Base-by-base conservation (phyloP, 192 early-diverging fungal species). In the Backusella mclennaniae region DNA sequence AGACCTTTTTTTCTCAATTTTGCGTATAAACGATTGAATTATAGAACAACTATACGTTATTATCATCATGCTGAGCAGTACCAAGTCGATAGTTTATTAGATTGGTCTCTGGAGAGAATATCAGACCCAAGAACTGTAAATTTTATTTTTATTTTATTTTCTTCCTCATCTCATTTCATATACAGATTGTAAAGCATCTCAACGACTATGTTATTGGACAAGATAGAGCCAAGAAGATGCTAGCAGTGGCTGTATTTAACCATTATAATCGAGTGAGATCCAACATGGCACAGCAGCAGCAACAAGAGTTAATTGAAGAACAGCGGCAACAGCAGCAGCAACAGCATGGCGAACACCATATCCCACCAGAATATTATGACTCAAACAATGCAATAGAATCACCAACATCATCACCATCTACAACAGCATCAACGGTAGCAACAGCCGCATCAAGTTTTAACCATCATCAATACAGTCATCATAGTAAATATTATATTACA, bases 151-250 rank as follows among this genome's bases (percentile, higher is more conserved):
- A 12, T 63, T 12, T 63, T 29, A 29, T 29, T 63, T 29, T 56
- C 53, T 6, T 63, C 26, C 56, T 63, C 56, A 63, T 63, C 56
- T 26, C 56, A 63, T 63, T 21, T 31, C 26, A 29, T 29, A 63
- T 26, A 36, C 11, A 93, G 91, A 93, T 93, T 76, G 89, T 91
- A 71, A 88, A 90, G 69, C 90, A 94, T 71, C 73, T 96, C 82
- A 91, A 96, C 80, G 92, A 95, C 68, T 95, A 94, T 79, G 91
- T 96, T 15, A 94, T 96, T 73, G 94, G 94, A 12, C 95, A 96
- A 80, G 91, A 93, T 41, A 84, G 87, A 26, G 88, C 95, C 23
- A 96, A 96, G 79, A 91, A 91, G 82, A 92, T 88, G 12, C 79
- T 96, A 52, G 86, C 95, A 0, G 94, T 95, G 1, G 93, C 95